Percentiles rank a stretch among this genome's conserved stretches.
These are phyloP conservation scores for Claviceps paspali DNA, from an alignment of 2,329 filamentous ascomycete species.

Conservation along the genomic window DNA sequence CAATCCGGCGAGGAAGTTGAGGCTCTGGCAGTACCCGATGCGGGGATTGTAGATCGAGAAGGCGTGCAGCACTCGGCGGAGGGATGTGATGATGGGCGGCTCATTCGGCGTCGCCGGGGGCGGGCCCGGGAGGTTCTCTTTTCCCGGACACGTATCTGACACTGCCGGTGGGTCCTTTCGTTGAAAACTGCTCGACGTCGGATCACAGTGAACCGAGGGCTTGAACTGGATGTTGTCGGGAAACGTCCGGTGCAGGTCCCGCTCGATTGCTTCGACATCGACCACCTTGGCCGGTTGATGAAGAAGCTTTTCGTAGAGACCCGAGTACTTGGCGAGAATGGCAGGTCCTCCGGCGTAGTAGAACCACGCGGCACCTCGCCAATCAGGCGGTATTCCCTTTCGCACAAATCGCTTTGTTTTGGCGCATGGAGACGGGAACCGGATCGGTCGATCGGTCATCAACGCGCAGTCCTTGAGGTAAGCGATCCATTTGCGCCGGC, in stretches of 20 bases:
- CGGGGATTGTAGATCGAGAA: slow-evolving; percentile 83
- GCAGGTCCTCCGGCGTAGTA: slow-evolving; percentile 83
- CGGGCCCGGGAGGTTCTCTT: slow-evolving; percentile 18
- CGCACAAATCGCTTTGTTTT: slow-evolving; percentile 84
- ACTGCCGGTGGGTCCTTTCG: slow-evolving; percentile 23
- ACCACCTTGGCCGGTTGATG: slow-evolving; percentile 48
- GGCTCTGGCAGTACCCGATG: slow-evolving; percentile 89
- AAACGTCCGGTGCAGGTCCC: slow-evolving; percentile 85
- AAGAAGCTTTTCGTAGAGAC: slow-evolving; percentile 60
- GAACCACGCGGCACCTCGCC: slow-evolving; percentile 93
- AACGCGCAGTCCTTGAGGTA: slow-evolving; percentile 65
- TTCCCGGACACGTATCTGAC: slow-evolving; percentile 17
- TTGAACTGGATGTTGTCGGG: slow-evolving; percentile 90
- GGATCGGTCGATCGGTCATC: slow-evolving; percentile 52
- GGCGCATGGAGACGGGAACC: slow-evolving; percentile 64
- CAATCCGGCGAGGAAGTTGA: slow-evolving; percentile 88
- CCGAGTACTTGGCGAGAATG: slow-evolving; percentile 59
- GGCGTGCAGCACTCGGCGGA: slow-evolving; percentile 74
- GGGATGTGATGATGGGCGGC: slow-evolving; percentile 62
- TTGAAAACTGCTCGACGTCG: slow-evolving; percentile 15
- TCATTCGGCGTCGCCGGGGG: slow-evolving; percentile 33
- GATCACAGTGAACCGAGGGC: slow-evolving; percentile 29
- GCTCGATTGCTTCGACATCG: slow-evolving; percentile 81
- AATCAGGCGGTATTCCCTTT: slow-evolving; percentile 87
- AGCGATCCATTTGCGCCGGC: slow-evolving; percentile 67